phyloP scores from a whole-genome alignment of 2,329 filamentous ascomycete genomes.

The Exophiala lecanii-corni region DNA sequence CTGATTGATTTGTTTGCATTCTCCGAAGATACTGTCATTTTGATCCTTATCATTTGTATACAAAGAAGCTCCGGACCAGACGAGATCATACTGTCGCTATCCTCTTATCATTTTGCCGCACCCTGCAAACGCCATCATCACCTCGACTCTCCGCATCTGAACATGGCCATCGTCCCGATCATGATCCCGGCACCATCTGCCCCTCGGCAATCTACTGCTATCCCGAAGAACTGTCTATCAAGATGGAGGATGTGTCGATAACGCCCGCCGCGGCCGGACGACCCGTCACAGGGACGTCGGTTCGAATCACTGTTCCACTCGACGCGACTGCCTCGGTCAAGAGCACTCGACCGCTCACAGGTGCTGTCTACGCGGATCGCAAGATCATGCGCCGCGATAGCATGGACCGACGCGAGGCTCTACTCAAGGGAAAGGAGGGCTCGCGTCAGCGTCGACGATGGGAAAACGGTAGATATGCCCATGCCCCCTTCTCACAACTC shows the following conservation, averaged over 20 bases:
- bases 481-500: no score
- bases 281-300: constrained; percentile 44
- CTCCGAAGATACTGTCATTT: no score
- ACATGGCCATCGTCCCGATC: constrained; percentile 20
- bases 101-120: no score
- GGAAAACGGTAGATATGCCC: constrained; percentile 73
- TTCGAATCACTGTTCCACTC: constrained; percentile 69
- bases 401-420: constrained; percentile 63
- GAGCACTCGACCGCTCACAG: constrained; percentile 25
- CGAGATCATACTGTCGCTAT: no score
- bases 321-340: constrained; percentile 46
- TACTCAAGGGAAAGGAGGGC: constrained; percentile 87
- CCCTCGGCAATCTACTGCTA: neutral
- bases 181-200: constrained; percentile 9
- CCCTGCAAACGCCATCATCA: no score
- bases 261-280: constrained; percentile 3
- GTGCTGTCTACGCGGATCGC: constrained; percentile 40
- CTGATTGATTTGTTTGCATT: no score
- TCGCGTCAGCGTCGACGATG: constrained; percentile 79
- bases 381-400: constrained; percentile 57
- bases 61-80: no score
- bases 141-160: no score
- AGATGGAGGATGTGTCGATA: constrained; percentile 15
- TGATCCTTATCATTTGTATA: no score
- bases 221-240: constrained; percentile 9